phyloP scores from a whole-genome alignment of 2,329 filamentous ascomycete species.

The Cercospora sp. region DNA sequence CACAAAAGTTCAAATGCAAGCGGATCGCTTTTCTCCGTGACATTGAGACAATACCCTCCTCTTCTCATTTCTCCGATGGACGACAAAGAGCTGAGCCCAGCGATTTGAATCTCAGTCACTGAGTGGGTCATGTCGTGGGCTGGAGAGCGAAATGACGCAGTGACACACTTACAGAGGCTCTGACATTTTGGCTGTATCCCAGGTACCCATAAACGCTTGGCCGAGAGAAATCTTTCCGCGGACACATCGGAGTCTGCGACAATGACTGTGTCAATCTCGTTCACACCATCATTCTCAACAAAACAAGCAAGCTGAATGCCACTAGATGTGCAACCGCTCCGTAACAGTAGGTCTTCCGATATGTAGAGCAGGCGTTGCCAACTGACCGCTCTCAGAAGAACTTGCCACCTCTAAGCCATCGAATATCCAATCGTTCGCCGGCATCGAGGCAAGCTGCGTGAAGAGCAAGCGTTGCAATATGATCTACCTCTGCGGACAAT shows the following conservation, averaged over 20 bases:
- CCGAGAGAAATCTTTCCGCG: neutral
- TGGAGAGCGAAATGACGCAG: neutral
- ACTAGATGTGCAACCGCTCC: neutral
- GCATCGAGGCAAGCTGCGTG: neutral
- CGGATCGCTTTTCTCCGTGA: neutral
- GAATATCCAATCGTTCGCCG: neutral
- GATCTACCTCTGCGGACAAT: neutral
- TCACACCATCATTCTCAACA: neutral
- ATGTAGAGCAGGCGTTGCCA: neutral
- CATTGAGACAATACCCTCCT: neutral
- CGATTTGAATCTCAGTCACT: neutral
- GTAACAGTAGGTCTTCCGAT: neutral
- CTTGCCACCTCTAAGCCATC: neutral
- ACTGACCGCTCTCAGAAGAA: neutral
- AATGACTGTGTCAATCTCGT: neutral
- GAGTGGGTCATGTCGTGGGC: neutral
- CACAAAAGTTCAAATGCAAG: neutral
- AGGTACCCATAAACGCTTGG: neutral
- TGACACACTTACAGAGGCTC: neutral
- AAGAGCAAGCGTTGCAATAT: neutral
- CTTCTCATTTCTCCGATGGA: neutral
- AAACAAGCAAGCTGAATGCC: neutral
- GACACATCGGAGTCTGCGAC: neutral
- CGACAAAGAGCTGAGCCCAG: neutral
- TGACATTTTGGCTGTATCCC: neutral